Evolutionary conservation across 192 early-diverging fungal species (phyloP).

Genomic region (Jimgerdemannia flammicorona): DNA sequence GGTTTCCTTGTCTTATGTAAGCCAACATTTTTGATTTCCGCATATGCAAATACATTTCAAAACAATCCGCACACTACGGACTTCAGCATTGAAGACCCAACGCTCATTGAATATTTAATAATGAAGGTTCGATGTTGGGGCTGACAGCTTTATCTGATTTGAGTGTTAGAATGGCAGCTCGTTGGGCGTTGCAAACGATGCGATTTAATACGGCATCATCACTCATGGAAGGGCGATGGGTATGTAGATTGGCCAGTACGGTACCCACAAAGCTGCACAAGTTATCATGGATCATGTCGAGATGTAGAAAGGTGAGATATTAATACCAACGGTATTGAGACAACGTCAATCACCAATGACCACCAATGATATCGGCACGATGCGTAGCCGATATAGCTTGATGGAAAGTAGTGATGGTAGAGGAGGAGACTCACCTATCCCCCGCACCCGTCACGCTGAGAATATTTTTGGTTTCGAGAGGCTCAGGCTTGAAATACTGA

Average conservation of each 20-base stretch:
- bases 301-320: not conserved
- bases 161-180: conserved; percentile 24
- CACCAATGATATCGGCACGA: not conserved
- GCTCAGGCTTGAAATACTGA: conserved; percentile 30
- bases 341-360: conserved; percentile 19
- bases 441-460: conserved; percentile 78
- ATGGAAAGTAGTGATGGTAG: too few species aligned
- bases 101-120: not conserved
- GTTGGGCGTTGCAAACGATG: conserved; percentile 15
- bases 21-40: too few species aligned
- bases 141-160: conserved; percentile 31
- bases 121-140: not conserved
- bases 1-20: too few species aligned
- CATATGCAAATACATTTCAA: too few species aligned
- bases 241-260: conserved; percentile 49
- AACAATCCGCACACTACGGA: too few species aligned
- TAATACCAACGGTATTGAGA: conserved; percentile 13
- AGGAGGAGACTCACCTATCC: conserved; percentile 46
- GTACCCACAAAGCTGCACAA: conserved; percentile 65
- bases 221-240: conserved; percentile 1
- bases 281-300: too few species aligned
- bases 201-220: not conserved
- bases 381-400: not conserved
- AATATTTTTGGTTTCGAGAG: conserved; percentile 21
- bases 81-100: too few species aligned